Evolutionary conservation across 371 early-diverging fungal species (phyloP).

Genomic region (Dichotomocladium elegans): DNA sequence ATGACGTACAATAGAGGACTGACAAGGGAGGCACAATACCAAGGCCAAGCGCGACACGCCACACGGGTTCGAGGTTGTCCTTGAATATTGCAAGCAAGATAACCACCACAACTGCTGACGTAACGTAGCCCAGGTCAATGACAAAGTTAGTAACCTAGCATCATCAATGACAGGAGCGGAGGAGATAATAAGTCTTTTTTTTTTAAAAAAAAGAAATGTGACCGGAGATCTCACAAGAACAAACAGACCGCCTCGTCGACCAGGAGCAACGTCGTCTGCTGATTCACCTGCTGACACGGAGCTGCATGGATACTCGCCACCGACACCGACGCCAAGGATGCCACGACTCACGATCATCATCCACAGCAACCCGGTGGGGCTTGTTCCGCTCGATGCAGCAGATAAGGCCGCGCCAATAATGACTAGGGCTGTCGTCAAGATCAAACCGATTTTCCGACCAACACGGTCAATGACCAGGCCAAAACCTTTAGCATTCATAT

Average conservation of each 20-base stretch:
- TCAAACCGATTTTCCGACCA: constrained; percentile 37
- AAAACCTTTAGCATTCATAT: too few species aligned
- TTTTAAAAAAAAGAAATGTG: neutral
- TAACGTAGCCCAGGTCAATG: constrained; percentile 55
- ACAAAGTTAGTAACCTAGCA: constrained; percentile 50
- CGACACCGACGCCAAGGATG: constrained; percentile 36
- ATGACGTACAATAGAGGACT: constrained; percentile 49
- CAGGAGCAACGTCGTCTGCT: constrained; percentile 53
- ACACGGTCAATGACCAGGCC: constrained; percentile 38
- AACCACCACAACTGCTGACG: constrained; percentile 50
- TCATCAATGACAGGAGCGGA: neutral
- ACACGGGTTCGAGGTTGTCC: constrained; percentile 47
- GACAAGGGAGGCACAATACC: constrained; percentile 58
- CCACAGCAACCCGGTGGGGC: constrained; percentile 49
- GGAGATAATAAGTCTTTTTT: neutral
- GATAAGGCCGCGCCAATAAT: constrained; percentile 47
- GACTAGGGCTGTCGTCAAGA: constrained; percentile 28
- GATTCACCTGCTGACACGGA: constrained; percentile 59
- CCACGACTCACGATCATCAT: constrained; percentile 59
- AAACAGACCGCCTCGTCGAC: constrained; percentile 51
- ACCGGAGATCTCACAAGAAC: constrained; percentile 33
- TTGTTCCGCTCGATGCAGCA: constrained; percentile 28
- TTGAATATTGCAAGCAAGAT: constrained; percentile 50
- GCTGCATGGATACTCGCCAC: constrained; percentile 51
- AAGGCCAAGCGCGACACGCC: constrained; percentile 55